A percentile compares a stretch with the other conserved stretches of the same genome.
Evolutionary conservation across 164 flowering plant genomes (phyloP).

Genomic region (Taxillus chinensis): DNA sequence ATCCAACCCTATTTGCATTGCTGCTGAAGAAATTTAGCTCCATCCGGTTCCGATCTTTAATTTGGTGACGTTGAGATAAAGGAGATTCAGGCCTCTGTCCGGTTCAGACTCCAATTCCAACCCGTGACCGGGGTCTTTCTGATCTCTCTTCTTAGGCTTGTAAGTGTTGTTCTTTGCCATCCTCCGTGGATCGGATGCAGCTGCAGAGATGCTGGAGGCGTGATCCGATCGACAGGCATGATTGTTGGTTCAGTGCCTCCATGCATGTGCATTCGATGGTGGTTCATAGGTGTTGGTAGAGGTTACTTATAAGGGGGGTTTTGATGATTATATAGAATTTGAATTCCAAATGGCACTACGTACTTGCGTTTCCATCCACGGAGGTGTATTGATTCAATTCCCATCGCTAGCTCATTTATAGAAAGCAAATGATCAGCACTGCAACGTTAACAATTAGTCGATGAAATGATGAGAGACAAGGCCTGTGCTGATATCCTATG

Average conservation of each 20-base stretch:
- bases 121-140: not conserved
- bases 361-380: too few species aligned
- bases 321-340: too few species aligned
- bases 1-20: not conserved
- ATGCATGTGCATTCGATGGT: too few species aligned
- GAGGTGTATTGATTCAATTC: too few species aligned
- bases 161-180: not conserved
- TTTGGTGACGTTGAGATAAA: not conserved
- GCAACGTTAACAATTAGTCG: too few species aligned
- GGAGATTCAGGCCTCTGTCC: not conserved
- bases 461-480: too few species aligned
- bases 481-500: too few species aligned
- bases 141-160: not conserved
- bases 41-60: not conserved
- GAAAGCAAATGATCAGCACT: too few species aligned
- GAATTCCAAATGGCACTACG: too few species aligned
- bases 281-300: too few species aligned
- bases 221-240: not conserved
- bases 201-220: slow-evolving; percentile 1
- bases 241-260: not conserved
- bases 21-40: not conserved
- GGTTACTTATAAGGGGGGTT: too few species aligned
- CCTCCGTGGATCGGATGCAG: not conserved
- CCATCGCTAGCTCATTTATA: too few species aligned
- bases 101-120: not conserved